Evolutionary conservation across 805 yeast species (phyloP), one percentile per base, ranked within the genome.

Genomic region (Saturnispora silvae): DNA sequence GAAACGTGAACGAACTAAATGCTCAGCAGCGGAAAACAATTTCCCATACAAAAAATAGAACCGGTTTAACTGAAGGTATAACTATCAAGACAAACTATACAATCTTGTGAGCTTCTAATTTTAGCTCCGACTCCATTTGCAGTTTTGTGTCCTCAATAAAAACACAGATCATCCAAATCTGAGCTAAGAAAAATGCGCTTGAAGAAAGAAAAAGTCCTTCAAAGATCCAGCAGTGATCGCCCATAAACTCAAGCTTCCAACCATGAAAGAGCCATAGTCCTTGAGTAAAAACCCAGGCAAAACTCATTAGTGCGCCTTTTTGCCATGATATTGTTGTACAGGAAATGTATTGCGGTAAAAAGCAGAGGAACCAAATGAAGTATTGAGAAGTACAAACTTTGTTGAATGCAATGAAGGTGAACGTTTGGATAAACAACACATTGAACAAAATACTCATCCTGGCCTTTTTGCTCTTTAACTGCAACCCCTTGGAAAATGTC

Each of bases 351-450:
- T 82, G 72, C 2, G 98, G 97, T 30, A 89, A 56, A 45, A 87
- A 74, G 11, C 86, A 81, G 48, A 92, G 60, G 51, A 81, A 92
- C 98, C 98, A 92, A 44, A 89, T 74, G 58, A 92, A 92, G 59
- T 92, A 92, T 61, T 92, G 98, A 1, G 96, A 84, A 0, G 98
- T 92, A 50, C 85, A 77, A 17, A 81, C 92, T 57, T 81, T 81
- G 60, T 81, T 81, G 58, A 72, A 81, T 1, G 83, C 64, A 14
- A 81, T 86, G 57, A 81, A 82, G n/a, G 76, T 65, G 49, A 80
- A 70, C 0, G 94, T 81, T 54, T 82, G 92, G 10, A 86, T 61
- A 43, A 89, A 87, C 44, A 81, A 51, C 3, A 80, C 66, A 33
- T 69, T 63, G 16, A 68, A 53, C 5, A 77, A 46, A 1, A 40